Conservation (phyloP, 2,329 filamentous ascomycete species). For the Canariomyces notabilis region DNA sequence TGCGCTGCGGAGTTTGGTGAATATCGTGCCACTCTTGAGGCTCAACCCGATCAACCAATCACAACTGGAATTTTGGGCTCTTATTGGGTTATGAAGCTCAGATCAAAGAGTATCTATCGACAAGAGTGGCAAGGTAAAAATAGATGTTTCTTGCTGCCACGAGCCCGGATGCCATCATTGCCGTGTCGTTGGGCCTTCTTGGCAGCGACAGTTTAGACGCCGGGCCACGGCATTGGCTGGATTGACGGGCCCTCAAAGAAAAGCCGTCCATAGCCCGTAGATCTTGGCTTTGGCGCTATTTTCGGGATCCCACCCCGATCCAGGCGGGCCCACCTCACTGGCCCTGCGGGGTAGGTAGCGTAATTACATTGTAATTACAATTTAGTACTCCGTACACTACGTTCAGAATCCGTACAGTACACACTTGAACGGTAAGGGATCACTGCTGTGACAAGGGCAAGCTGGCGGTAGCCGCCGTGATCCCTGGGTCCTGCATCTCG, state of each 20-base stretch:
- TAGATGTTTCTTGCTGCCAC: no score
- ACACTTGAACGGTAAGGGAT: no score
- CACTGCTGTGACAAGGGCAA: no score
- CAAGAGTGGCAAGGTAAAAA: conserved; percentile 1
- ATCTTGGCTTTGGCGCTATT: neutral
- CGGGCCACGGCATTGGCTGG: conserved; percentile 1
- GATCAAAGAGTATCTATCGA: neutral
- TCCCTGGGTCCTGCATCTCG: neutral
- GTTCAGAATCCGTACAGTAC: no score
- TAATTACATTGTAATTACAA: no score
- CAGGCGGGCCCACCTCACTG: no score
- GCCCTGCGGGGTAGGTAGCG: neutral
- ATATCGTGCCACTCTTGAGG: no score
- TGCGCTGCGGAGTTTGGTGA: no score
- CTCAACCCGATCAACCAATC: neutral
- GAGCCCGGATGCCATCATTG: no score
- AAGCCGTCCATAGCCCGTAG: neutral
- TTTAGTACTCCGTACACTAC: no score
- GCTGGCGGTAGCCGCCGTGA: neutral
- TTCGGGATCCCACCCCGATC: neutral
- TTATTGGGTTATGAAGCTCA: neutral
- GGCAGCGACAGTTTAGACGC: conserved; percentile 5
- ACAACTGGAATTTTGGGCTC: neutral
- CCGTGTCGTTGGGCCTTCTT: neutral
- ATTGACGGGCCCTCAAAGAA: conserved; percentile 1